Evolutionary conservation across 129 eudicot species (phyloP), one percentile per base, ranked within the genome.

Genomic region (Tanacetum coccineum): DNA sequence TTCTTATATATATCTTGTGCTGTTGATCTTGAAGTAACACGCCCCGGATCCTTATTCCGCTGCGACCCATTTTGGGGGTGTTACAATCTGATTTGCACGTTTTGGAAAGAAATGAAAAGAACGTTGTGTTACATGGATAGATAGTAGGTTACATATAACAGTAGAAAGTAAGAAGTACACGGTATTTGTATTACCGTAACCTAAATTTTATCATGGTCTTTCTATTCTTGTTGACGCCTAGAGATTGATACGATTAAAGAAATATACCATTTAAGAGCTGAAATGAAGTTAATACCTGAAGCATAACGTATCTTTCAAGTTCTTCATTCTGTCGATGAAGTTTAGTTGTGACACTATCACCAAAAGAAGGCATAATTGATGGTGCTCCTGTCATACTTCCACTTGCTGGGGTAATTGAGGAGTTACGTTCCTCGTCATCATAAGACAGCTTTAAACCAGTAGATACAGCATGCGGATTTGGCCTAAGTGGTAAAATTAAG

Each of bases 361-460:
- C 83, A 46, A 89, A 80, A 66, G 93, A 87, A 60, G 85, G 68
- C 59, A 87, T 72, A 52, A 87, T 47, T 6, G 97, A 80, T 73
- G 95, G 75, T 60, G 90, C 70, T 48, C 81, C 90, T 17, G 82
- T 74, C 83, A 94, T 81, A 64, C 97, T 87, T 77, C 99, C 99
- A 82, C 95, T 89, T 58, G 90, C 95, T 57, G 95, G 89, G 36
- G 96, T 84, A 20, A 94, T 81, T 10, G 99, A 94, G 10, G 99
- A 94, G 79, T 89, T 89, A 20, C 78, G 85, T 70, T 94, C 99
- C 55, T 94, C 96, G 30, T 94, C 96, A 56, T 94, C 99, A 51
- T 89, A 94, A 10, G 97, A 89, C 66, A 94, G 70, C 56, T 76
- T 87, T 48, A 94, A 81, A 69, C 99, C 99, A 66, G 95, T 94